These are phyloP conservation scores for Xylaria sp. DNA, from an alignment of 2,329 filamentous ascomycete genomes.

Conservation along the genomic window DNA sequence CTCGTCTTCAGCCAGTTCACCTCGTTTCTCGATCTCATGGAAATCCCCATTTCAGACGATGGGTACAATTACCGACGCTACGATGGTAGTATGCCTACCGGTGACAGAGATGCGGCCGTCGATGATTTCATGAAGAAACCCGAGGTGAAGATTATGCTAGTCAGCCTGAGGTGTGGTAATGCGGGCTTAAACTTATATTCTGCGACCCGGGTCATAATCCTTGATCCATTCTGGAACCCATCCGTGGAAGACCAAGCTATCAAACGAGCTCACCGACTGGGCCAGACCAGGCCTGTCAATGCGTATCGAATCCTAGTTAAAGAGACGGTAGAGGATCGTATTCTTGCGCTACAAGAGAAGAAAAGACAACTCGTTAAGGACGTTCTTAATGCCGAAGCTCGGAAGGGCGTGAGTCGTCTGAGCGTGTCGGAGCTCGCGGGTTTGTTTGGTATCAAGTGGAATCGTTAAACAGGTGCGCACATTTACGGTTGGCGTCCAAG, in stretches of 20 bases:
- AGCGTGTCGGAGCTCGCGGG: slow-evolving; percentile 32
- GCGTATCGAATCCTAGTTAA: slow-evolving; percentile 75
- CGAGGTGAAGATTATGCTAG: slow-evolving; percentile 66
- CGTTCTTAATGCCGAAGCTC: slow-evolving; percentile 39
- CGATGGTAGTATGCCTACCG: slow-evolving; percentile 46
- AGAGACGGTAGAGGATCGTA: slow-evolving; percentile 78
- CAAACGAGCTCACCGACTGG: slow-evolving; percentile 81
- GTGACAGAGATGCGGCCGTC: slow-evolving; percentile 42
- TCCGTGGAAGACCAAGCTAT: slow-evolving; percentile 81
- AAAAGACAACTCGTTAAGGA: slow-evolving; percentile 70
- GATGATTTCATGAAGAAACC: slow-evolving; percentile 44
- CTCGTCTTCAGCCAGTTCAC: slow-evolving; percentile 51
- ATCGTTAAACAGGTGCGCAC: not conserved
- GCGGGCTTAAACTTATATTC: slow-evolving; percentile 77
- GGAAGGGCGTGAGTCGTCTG: slow-evolving; percentile 27
- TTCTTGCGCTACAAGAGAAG: slow-evolving; percentile 73
- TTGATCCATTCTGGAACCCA: slow-evolving; percentile 83
- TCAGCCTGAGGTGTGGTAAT: slow-evolving; percentile 80
- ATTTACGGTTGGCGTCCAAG: not conserved
- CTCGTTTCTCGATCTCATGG: slow-evolving; percentile 50
- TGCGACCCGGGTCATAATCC: slow-evolving; percentile 76
- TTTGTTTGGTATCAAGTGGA: slow-evolving; percentile 34
- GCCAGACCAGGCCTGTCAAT: slow-evolving; percentile 70
- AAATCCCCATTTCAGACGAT: slow-evolving; percentile 46
- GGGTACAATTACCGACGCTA: slow-evolving; percentile 47